Conservation (phyloP, 2,329 filamentous ascomycete genomes). For the Clarireedia hainanense region DNA sequence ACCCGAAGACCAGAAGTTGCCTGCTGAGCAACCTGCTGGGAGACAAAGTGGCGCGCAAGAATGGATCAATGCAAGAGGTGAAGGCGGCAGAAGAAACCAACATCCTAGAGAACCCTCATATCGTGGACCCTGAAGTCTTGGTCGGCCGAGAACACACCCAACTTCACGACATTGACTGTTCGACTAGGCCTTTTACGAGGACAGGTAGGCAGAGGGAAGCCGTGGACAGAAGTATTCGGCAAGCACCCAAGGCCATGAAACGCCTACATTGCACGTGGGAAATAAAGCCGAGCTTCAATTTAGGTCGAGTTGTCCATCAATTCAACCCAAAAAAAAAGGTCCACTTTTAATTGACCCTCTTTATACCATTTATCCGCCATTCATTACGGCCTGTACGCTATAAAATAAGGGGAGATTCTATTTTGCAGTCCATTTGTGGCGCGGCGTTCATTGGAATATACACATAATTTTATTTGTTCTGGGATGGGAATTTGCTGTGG, state of each 20-base stretch:
- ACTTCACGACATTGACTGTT: not conserved
- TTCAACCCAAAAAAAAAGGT: not conserved
- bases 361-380: not conserved
- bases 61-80: slow-evolving; percentile 41
- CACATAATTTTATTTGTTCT: slow-evolving; percentile 11
- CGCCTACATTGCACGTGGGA: too few species aligned
- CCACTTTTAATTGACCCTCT: not conserved
- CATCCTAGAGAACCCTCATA: slow-evolving; percentile 39
- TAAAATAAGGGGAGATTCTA: not conserved
- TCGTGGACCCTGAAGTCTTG: slow-evolving; percentile 26
- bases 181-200: not conserved
- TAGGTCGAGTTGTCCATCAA: too few species aligned
- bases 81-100: slow-evolving; percentile 31
- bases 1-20: slow-evolving; percentile 51
- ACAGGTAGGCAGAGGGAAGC: too few species aligned
- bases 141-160: too few species aligned
- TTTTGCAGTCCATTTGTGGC: not conserved
- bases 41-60: slow-evolving; percentile 43
- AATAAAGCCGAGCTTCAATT: too few species aligned
- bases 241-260: too few species aligned
- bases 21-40: slow-evolving; percentile 47
- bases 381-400: not conserved
- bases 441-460: not conserved
- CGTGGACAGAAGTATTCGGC: too few species aligned
- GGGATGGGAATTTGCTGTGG: not conserved